These are phyloP conservation scores for Nigrograna mackinnonii DNA, from an alignment of 2,329 filamentous ascomycete genomes.

Conservation along the genomic window DNA sequence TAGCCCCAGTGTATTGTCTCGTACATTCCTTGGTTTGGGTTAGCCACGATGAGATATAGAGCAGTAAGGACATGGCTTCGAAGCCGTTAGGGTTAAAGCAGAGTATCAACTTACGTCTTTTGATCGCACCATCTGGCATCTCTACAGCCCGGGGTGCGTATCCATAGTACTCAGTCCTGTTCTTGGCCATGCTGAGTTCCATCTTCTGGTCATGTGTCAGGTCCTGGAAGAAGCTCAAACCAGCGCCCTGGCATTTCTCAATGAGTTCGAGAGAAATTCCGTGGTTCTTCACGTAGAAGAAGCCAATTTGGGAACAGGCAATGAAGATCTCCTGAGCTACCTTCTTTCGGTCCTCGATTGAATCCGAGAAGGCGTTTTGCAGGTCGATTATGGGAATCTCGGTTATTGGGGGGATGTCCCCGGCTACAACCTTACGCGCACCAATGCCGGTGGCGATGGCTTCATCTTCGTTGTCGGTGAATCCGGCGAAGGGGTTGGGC, in stretches of 20 bases:
- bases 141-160: conserved; percentile 42
- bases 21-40: conserved; percentile 2
- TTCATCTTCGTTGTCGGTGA: too few relatives aligned
- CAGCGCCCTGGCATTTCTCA: conserved; percentile 35
- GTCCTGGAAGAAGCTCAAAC: too few relatives aligned
- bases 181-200: too few relatives aligned
- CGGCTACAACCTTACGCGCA: too few relatives aligned
- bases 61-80: neutral
- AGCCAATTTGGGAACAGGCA: conserved; percentile 36
- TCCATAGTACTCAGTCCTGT: conserved; percentile 39
- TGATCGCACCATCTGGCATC: conserved; percentile 38
- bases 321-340: conserved; percentile 32
- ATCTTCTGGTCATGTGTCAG: conserved; percentile 37
- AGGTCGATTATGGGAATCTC: conserved; percentile 34
- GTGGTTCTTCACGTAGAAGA: conserved; percentile 38
- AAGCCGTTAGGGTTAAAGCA: too few relatives aligned
- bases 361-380: conserved; percentile 28
- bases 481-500: too few relatives aligned
- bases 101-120: conserved; percentile 34
- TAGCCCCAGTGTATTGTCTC: conserved; percentile 23
- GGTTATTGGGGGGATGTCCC: too few relatives aligned
- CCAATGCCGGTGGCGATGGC: too few relatives aligned
- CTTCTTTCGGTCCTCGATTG: conserved; percentile 23
- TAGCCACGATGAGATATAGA: neutral
- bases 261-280: conserved; percentile 29